Conservation (phyloP, 495 filamentous ascomycete species). For the Penicillium fimorum region DNA sequence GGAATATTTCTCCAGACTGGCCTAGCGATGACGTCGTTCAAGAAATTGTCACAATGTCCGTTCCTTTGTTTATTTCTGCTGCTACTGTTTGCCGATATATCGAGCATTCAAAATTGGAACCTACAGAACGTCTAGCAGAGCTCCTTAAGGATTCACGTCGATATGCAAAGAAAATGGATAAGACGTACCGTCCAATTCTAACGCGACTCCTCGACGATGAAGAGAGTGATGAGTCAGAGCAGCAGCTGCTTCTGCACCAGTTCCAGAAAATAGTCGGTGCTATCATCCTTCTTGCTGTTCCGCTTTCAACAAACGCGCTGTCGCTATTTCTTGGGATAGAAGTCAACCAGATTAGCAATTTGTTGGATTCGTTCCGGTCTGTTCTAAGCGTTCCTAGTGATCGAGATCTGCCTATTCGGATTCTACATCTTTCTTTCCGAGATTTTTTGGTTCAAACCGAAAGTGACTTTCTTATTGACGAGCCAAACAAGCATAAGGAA, state of each 20-base stretch:
- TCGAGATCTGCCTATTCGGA: slow-evolving; percentile 15
- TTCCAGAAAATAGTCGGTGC: slow-evolving; percentile 29
- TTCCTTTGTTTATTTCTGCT: slow-evolving; percentile 35
- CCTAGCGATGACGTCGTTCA: slow-evolving; percentile 28
- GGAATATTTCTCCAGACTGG: slow-evolving; percentile 32
- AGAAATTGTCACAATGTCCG: slow-evolving; percentile 19
- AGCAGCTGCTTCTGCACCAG: slow-evolving; percentile 14
- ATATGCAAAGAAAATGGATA: slow-evolving; percentile 22
- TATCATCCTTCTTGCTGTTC: slow-evolving; percentile 28
- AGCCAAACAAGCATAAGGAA: slow-evolving; percentile 10
- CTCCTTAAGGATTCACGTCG: slow-evolving; percentile 22
- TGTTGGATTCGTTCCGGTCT: slow-evolving; percentile 25
- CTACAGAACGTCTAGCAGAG: slow-evolving; percentile 17
- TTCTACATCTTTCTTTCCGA: slow-evolving; percentile 13
- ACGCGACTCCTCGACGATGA: slow-evolving; percentile 20
- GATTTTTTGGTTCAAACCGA: slow-evolving; percentile 16
- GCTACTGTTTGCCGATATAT: slow-evolving; percentile 32
- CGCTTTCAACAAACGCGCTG: slow-evolving; percentile 22
- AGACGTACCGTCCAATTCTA: slow-evolving; percentile 31
- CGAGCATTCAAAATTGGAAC: slow-evolving; percentile 15
- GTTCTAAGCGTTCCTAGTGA: slow-evolving; percentile 29
- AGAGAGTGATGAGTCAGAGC: slow-evolving; percentile 9
- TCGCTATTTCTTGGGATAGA: slow-evolving; percentile 14
- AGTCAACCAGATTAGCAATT: slow-evolving; percentile 11
- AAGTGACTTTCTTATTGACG: slow-evolving; percentile 23